These are phyloP conservation scores for Phytopythium aichiense DNA, from an alignment of 352 stramenopile species.

Conservation along the genomic window DNA sequence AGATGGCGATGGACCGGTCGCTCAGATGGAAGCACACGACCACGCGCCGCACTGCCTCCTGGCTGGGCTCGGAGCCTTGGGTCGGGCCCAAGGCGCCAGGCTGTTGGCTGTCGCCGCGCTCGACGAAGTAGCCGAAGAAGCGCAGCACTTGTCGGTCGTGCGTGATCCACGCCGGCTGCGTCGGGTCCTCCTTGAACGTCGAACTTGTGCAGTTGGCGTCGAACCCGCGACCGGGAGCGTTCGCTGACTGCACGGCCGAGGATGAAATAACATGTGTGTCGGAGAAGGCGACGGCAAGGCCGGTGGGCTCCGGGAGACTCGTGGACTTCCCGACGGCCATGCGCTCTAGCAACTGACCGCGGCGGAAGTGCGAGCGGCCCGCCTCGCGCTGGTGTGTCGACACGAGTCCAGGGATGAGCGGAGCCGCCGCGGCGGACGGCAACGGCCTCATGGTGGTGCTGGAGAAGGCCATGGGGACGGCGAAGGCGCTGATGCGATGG, in stretches of 20 bases:
- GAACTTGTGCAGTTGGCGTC: constrained; percentile 19
- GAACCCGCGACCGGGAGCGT: not conserved
- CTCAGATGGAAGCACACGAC: constrained; percentile 82
- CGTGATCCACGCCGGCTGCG: constrained; percentile 61
- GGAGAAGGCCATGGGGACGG: not conserved
- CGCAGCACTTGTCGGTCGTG: constrained; percentile 82
- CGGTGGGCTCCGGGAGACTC: constrained; percentile 11
- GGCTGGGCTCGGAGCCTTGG: not conserved
- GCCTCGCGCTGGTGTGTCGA: constrained; percentile 49
- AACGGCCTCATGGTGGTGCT: not conserved
- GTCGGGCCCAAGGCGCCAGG: not conserved
- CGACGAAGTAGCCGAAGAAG: constrained; percentile 87
- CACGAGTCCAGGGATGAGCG: constrained; percentile 52
- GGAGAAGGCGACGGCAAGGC: constrained; percentile 9
- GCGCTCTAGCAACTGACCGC: constrained; percentile 55
- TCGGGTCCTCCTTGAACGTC: constrained; percentile 42
- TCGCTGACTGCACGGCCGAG: not conserved
- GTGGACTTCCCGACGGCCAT: constrained; percentile 51
- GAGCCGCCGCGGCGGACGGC: constrained; percentile 3
- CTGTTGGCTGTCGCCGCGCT: constrained; percentile 19
- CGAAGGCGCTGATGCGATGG: not conserved
- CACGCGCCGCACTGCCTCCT: constrained; percentile 45
- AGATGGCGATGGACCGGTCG: constrained; percentile 83
- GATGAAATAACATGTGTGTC: constrained; percentile 5
- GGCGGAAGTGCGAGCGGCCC: constrained; percentile 46